These are phyloP conservation scores for Hypoxylon sp. DNA, from an alignment of 2,329 filamentous ascomycete genomes.

Conservation along the genomic window DNA sequence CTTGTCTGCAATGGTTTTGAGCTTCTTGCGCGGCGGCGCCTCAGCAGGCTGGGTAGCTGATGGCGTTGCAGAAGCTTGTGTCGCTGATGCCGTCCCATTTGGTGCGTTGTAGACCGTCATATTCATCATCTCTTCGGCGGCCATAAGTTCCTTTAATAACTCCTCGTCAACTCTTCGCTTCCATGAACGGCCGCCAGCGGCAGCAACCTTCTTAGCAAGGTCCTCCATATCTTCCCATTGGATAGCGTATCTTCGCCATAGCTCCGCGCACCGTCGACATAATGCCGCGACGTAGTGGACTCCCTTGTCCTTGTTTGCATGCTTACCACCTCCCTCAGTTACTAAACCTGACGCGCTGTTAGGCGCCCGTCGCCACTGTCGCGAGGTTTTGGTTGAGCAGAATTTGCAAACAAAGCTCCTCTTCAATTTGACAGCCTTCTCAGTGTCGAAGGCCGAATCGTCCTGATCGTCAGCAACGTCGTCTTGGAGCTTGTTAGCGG, in stretches of 20 bases:
- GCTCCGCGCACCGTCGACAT: constrained; percentile 88
- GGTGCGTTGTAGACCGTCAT: constrained; percentile 59
- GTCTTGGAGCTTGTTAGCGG: constrained; percentile 83
- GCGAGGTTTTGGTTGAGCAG: constrained; percentile 82
- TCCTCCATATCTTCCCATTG: constrained; percentile 97
- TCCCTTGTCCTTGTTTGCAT: constrained; percentile 86
- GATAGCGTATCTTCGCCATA: constrained; percentile 97
- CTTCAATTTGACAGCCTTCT: constrained; percentile 85
- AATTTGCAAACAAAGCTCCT: constrained; percentile 94
- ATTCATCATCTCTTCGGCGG: constrained; percentile 73
- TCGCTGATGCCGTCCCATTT: constrained; percentile 49
- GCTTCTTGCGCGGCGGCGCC: constrained; percentile 74
- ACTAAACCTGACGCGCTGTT: constrained; percentile 80
- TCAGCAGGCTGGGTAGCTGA: constrained; percentile 58
- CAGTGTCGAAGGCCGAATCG: constrained; percentile 94
- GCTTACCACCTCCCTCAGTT: constrained; percentile 74
- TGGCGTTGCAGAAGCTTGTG: constrained; percentile 53
- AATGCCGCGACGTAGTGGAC: constrained; percentile 83
- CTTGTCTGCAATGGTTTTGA: constrained; percentile 70
- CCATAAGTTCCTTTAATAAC: constrained; percentile 79
- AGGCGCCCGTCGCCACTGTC: constrained; percentile 93
- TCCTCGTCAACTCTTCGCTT: constrained; percentile 95
- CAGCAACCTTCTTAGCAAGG: constrained; percentile 86
- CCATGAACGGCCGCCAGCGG: constrained; percentile 84
- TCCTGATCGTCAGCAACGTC: constrained; percentile 94